These are phyloP conservation scores for Colletotrichum theobromicola DNA, from an alignment of 2,329 filamentous ascomycete species.

Conservation along the genomic window DNA sequence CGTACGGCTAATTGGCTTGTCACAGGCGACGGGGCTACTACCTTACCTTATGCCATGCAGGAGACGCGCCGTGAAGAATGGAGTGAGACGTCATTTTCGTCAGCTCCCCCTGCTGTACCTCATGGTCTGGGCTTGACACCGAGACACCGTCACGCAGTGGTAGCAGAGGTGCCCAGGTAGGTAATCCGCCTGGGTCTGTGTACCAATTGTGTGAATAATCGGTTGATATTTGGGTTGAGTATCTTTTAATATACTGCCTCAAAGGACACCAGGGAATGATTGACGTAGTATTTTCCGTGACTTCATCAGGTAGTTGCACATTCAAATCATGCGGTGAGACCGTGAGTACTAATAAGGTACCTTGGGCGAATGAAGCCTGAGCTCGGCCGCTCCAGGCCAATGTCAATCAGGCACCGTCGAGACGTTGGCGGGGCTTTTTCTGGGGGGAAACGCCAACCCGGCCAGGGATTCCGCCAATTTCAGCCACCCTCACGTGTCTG, in stretches of 20 bases:
- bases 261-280: not conserved
- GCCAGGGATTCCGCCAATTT: constrained; percentile 2
- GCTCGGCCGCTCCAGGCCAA: not conserved
- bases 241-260: not conserved
- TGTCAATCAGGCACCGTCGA: not conserved
- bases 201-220: not conserved
- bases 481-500: not conserved
- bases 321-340: not conserved
- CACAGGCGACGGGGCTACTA: not conserved
- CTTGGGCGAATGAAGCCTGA: not conserved
- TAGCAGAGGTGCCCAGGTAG: not conserved
- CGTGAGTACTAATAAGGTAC: not conserved
- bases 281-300: not conserved
- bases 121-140: not conserved
- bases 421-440: not conserved
- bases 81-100: not conserved
- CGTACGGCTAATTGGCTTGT: not conserved
- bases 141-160: not conserved
- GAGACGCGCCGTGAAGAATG: not conserved
- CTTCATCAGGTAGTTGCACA: not conserved
- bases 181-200: not conserved
- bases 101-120: not conserved
- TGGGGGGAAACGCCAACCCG: not conserved
- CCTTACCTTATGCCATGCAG: not conserved
- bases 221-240: not conserved